Base-by-base conservation (phyloP, 1,139 yeast genomes). In the Debaryomycetaceae sp. region DNA sequence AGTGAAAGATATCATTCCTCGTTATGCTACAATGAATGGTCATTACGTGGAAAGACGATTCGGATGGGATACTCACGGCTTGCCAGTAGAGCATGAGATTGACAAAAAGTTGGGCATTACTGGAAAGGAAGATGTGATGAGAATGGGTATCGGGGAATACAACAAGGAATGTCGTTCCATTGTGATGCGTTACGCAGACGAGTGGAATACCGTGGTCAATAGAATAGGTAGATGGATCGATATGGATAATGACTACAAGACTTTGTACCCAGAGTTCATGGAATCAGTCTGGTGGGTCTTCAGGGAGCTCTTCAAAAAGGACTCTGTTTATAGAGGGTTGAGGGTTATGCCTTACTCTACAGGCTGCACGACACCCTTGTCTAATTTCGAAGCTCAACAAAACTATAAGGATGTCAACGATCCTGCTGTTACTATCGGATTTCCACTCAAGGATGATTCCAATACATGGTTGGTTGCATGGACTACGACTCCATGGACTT, bases 401-500 rank as follows among this genome's bases (percentile, higher is more conserved):
- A 93, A 93, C 65, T 93, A 93, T 77, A 95, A 93, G 75, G 98
- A 93, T 50, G 99, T 93, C 42, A 80, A 84, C 51, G 99, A 93
- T 65, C 99, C 99, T 20, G 97, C 97, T 7, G 90, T 95, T 44
- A 90, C 97, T 50, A 71, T 95, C 55, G 95, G 90, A 24, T 95
- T 93, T 77, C 90, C 90, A 51, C 74, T 89, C 46, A 72, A 79
- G 24, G 87, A 81, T 51, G 95, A 91, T 58, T 88, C 87, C 52
- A 81, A 86, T 58, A 88, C 96, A 45, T 74, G 78, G 54, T 75
- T 93, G 55, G 91, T 93, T 40, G 99, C 98, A 14, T 93, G 99
- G 99, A 93, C 99, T 39, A 93, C 99, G 51, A 93, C 99, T 36
- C 99, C 99, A 43, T 93, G 99, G 99, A 95, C 99, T 42, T 77